Base-by-base conservation (phyloP, 371 early-diverging fungal genomes). In the Lichtheimia hyalospora region DNA sequence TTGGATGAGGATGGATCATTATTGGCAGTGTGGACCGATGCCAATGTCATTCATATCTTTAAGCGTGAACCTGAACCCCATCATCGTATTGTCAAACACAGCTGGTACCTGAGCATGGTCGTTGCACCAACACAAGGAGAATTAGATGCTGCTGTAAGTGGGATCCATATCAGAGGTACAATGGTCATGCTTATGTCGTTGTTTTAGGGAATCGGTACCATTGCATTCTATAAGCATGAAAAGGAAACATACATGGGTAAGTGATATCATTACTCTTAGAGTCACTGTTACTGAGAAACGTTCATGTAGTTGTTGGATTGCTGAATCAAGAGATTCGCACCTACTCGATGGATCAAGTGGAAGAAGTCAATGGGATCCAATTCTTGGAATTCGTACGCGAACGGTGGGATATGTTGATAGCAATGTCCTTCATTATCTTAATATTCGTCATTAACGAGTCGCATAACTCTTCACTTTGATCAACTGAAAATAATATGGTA, bases 1-100 rank as follows among this genome's bases (percentile, higher is more conserved):
- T 27, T 76, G 18, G 67, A 74, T 51, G 52, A 70, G 0, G 53
- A 63, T 8, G 75, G 74, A 0, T 61, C 63, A 0, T 23, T 63
- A 1, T 44, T 76, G 51, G 76, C 74, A 0, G 21, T 74, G 5
- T 79, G 80, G 80, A 73, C 78, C 12, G 74, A 77, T 28, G 25
- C 70, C 25, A 60, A 53, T 34, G 51, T 62, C 4, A 12, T 69
- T 3, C 75, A 71, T 21, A 62, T 73, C 21, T 75, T 71, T 51
- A 50, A 57, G 20, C 56, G 66, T 15, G 63, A 55, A 5, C n/a
- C 16, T 2, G 21, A 42, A 8, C 25, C 52, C 12, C 53, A 48
- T 18, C 49, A 52, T 14, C 51, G 43, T 15, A 41, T 42, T 42
- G 10, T 15, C 1, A 52, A n/a, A 15, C 43, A 49, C 13, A 43